Evolutionary conservation across 371 early-diverging fungal species (phyloP).

Genomic region (Rhizopus delemar): DNA sequence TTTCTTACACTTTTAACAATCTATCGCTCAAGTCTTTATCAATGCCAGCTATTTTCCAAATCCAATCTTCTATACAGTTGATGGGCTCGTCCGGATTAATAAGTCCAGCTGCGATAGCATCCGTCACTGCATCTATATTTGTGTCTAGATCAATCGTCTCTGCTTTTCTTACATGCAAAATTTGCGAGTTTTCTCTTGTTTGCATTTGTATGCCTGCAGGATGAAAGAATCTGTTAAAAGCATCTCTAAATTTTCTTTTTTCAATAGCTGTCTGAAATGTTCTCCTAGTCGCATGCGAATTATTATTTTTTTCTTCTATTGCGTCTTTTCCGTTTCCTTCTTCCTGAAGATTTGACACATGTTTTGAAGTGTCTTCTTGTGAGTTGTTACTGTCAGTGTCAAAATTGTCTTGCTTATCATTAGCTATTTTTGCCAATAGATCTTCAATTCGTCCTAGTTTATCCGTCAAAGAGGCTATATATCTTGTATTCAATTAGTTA

Average conservation of each 20-base stretch:
- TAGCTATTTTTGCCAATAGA: background rate
- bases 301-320: too few species aligned
- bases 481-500: background rate
- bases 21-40: slow-evolving; percentile 27
- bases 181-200: slow-evolving; percentile 25
- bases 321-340: too few species aligned
- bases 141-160: slow-evolving; percentile 13
- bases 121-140: slow-evolving; percentile 6
- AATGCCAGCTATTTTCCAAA: slow-evolving; percentile 21
- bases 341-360: background rate
- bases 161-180: slow-evolving; percentile 27
- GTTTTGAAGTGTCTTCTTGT: slow-evolving; percentile 1
- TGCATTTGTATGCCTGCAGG: slow-evolving; percentile 5
- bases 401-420: background rate
- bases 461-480: slow-evolving; percentile 12
- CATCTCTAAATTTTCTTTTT: background rate
- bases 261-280: background rate
- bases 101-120: slow-evolving; percentile 10
- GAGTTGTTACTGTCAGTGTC: background rate
- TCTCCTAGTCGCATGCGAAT: too few species aligned
- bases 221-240: background rate
- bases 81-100: slow-evolving; percentile 8
- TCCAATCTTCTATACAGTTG: slow-evolving; percentile 23
- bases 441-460: slow-evolving; percentile 14
- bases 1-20: slow-evolving; percentile 28